These are phyloP conservation scores for Penicillium aurantiogriseum DNA, from an alignment of 2,329 filamentous ascomycete species.

Conservation along the genomic window DNA sequence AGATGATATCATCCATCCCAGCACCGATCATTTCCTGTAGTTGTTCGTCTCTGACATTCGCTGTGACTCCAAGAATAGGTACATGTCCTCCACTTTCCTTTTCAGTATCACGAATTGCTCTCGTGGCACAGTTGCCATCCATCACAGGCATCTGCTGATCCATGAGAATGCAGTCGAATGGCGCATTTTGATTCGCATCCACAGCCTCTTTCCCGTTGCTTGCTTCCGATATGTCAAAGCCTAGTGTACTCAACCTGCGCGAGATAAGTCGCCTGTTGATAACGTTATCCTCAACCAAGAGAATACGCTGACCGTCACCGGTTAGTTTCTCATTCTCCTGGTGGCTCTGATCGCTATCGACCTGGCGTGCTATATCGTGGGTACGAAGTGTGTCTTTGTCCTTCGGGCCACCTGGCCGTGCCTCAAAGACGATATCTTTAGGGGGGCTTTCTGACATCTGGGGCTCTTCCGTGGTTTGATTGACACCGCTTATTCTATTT, in stretches of 20 bases:
- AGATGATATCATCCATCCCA: constrained; percentile 75
- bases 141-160: constrained; percentile 82
- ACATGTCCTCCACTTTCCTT: constrained; percentile 46
- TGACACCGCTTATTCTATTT: constrained; percentile 17
- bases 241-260: constrained; percentile 37
- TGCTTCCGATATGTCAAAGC: constrained; percentile 37
- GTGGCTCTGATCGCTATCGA: background rate
- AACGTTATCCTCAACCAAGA: constrained; percentile 47
- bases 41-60: constrained; percentile 73
- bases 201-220: constrained; percentile 46
- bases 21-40: constrained; percentile 68
- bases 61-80: constrained; percentile 53
- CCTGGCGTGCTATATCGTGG: constrained; percentile 4
- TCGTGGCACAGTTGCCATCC: constrained; percentile 74
- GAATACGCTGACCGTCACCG: constrained; percentile 22
- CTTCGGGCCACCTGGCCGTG: background rate
- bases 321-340: background rate
- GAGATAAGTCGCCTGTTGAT: constrained; percentile 44
- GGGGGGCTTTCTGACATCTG: constrained; percentile 16
- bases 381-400: constrained; percentile 15
- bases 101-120: constrained; percentile 67
- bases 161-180: constrained; percentile 69
- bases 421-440: constrained; percentile 13
- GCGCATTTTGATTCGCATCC: constrained; percentile 34
- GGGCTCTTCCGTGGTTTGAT: constrained; percentile 10